Evolutionary conservation across 805 yeast genomes (phyloP).

Genomic region (Candida boidinii): DNA sequence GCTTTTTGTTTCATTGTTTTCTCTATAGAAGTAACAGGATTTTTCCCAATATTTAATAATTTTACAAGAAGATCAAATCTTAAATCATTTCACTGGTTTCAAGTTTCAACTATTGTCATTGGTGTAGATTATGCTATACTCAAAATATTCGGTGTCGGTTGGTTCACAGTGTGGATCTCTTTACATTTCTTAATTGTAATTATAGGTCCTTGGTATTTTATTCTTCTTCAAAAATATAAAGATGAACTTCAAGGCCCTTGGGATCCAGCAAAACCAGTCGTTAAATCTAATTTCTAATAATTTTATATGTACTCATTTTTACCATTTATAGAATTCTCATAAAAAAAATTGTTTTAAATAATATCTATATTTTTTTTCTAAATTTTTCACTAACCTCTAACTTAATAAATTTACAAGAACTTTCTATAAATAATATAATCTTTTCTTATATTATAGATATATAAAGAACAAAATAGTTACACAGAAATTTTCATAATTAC

Average conservation of each 20-base stretch:
- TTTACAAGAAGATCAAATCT: constrained; percentile 40
- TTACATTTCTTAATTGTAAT: constrained; percentile 41
- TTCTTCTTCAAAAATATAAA: constrained; percentile 68
- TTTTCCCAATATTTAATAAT: constrained; percentile 63
- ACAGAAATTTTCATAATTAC: no score
- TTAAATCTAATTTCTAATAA: constrained; percentile 21
- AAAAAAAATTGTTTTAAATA: no score
- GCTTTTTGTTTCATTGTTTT: constrained; percentile 81
- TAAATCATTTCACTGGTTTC: constrained; percentile 23
- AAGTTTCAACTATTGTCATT: constrained; percentile 18
- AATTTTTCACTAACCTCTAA: background rate
- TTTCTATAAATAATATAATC: background rate
- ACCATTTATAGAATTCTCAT: no score
- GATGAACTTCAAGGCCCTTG: constrained; percentile 88
- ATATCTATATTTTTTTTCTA: background rate
- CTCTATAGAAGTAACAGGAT: constrained; percentile 60
- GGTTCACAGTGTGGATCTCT: constrained; percentile 40
- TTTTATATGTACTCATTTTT: background rate
- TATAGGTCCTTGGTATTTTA: constrained; percentile 61
- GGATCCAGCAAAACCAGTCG: constrained; percentile 77
- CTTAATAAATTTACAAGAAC: background rate
- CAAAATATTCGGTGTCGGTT: constrained; percentile 30
- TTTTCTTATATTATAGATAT: background rate
- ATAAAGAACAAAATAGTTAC: no score
- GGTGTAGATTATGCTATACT: constrained; percentile 26